Evolutionary conservation across 768 basidiomycete species (phyloP), one percentile per base, ranked within the genome.

Genomic region (Harrya chromipes): DNA sequence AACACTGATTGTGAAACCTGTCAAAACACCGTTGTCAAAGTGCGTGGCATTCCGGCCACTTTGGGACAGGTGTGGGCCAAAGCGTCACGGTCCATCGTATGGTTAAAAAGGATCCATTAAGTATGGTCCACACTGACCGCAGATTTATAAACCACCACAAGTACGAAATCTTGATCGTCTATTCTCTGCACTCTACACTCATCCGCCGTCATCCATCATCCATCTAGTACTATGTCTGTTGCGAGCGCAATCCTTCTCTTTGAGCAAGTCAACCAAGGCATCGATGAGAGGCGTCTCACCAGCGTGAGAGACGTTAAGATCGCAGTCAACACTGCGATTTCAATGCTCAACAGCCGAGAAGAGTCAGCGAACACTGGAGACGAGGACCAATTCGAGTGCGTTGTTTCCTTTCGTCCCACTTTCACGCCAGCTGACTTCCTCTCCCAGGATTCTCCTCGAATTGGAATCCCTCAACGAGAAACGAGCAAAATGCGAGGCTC

Each of bases 251-350:
- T 60, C 40, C 20, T 26, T 26, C 53, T 58, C 49, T 13, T 62
- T 27, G 44, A 43, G 4, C 31, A 49, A 17, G 29, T 62, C 13
- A 58, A 6, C 21, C 40, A 52, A 9, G 45, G 40, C 13, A 47
- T 63, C 31, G 37, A 55, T 34, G 43, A 34, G 3, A 59, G 59
- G 1, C 39, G 43, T 19, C 43, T 62, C 29, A 4, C 47, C 19
- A 21, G 49, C 53, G 2, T 50, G 8, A 31, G 43, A 6, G 26
- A 41, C 9, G 53, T 23, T 9, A 45, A 42, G 35, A 31, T 39
- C 14, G 59, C 46, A 38, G 35, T 62, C 27, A 43, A 64, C 3
- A 38, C 40, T 3, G 59, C 59, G 19, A 51, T 64, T 1, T 38
- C 29, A 7, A 23, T 49, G 20, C 51, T 62, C 42, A 33, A 47